Base-by-base conservation (phyloP, 75 land plant genomes). In the Picea sitchensis region DNA sequence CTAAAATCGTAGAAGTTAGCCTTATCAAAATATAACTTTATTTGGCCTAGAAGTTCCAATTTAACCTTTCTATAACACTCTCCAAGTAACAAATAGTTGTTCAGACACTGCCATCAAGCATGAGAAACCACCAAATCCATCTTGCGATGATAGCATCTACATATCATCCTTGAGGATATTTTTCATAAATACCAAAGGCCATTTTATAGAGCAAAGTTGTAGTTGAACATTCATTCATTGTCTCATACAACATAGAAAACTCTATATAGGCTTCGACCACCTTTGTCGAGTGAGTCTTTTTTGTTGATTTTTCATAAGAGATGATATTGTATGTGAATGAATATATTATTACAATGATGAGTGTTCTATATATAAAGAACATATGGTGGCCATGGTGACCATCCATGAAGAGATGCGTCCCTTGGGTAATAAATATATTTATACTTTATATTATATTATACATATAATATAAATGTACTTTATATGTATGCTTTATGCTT, bases 41-140 rank as follows among this genome's bases (percentile, higher is more conserved):
- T 26, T 26, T 26, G 26, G 26, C 26, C 26, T 26, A 26, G 26
- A 26, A 26, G 26, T 26, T 26, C 0, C 26, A 26, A 26, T 86
- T 85, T 80, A 88, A 61, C 32, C 62, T 86, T 51, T 84, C 85
- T 5, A 82, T 87, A 17, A 90, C 88, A 81, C 82, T 79, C 81
- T 92, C 92, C 76, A 92, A 80, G 78, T 86, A 88, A 14, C 92
- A 88, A 32, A 92, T 79, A 4, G 86, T 90, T 82, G 88, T 77
- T 4, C 31, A 15, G 18, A 90, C 90, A 73, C 81, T 88, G 44
- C 92, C 94, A 11, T 84, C 83, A 74, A 88, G 73, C 32, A 86
- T 44, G 32, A 90, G 82, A 79, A 92, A 83, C 88, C 87, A 90
- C 1, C 92, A 90, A 13, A 90, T 78, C 82, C 84, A 86, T 4